Conservation (phyloP, 2,329 filamentous ascomycete species). For the Talaromyces sp. region DNA sequence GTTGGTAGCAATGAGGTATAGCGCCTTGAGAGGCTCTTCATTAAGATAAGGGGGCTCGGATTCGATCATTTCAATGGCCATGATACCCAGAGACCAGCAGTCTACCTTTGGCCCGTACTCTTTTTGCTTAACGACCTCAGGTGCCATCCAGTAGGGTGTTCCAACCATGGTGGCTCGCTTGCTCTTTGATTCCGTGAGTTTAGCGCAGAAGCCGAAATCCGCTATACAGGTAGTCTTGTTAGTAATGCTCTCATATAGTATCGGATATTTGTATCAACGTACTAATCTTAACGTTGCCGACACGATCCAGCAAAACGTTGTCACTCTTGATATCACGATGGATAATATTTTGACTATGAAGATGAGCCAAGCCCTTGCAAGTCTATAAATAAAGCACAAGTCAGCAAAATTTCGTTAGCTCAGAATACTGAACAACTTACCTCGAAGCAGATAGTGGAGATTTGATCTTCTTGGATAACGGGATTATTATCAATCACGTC, state of each 20-base stretch:
- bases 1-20: slow-evolving; percentile 97
- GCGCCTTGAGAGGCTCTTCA: slow-evolving; percentile 92
- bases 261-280: slow-evolving; percentile 40
- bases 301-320: slow-evolving; percentile 89
- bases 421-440: slow-evolving; percentile 48
- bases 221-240: slow-evolving; percentile 48
- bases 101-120: slow-evolving; percentile 98
- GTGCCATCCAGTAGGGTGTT: slow-evolving; percentile 99
- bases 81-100: slow-evolving; percentile 98
- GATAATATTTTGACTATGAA: slow-evolving; percentile 95
- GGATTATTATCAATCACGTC: slow-evolving; percentile 99
- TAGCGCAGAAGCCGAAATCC: slow-evolving; percentile 98
- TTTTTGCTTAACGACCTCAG: slow-evolving; percentile 98
- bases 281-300: slow-evolving; percentile 97
- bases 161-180: slow-evolving; percentile 99
- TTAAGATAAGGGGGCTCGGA: slow-evolving; percentile 97
- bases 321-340: slow-evolving; percentile 99
- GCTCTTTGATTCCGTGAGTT: slow-evolving; percentile 91
- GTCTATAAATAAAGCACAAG: slow-evolving; percentile 55
- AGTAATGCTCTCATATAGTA: background rate
- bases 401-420: background rate
- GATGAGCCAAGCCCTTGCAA: slow-evolving; percentile 87
- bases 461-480: slow-evolving; percentile 91
- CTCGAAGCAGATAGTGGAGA: slow-evolving; percentile 94
- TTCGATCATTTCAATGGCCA: slow-evolving; percentile 99